These are phyloP conservation scores for Aureobasidium leucospermi DNA, from an alignment of 2,329 filamentous ascomycete species.

Conservation along the genomic window DNA sequence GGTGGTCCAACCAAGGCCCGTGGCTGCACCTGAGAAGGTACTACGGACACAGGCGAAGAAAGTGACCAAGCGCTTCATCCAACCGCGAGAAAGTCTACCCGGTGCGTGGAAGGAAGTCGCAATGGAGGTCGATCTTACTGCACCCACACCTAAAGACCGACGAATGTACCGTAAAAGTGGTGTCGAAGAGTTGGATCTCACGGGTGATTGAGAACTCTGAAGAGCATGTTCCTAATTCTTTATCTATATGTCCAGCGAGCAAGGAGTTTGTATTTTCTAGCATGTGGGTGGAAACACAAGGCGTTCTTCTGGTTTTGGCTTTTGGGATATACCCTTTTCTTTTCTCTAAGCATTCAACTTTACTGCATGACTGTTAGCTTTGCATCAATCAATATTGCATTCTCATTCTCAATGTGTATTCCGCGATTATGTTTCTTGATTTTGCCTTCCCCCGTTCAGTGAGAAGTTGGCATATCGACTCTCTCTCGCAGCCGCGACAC, in stretches of 20 bases:
- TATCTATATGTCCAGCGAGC: neutral
- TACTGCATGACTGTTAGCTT: neutral
- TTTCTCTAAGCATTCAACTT: neutral
- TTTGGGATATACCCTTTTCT: constrained; percentile 1
- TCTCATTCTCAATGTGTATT: no score
- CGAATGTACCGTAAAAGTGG: constrained; percentile 26
- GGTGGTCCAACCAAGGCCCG: neutral
- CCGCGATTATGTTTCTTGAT: no score
- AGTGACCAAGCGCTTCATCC: constrained; percentile 21
- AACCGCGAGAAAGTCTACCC: constrained; percentile 25
- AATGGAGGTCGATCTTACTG: constrained; percentile 19
- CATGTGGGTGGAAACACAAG: neutral
- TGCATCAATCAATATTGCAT: neutral
- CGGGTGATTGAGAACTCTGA: constrained; percentile 13
- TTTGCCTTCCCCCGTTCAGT: no score
- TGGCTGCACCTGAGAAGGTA: neutral
- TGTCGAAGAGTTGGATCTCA: constrained; percentile 31
- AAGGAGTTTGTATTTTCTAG: neutral
- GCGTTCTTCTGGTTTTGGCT: neutral
- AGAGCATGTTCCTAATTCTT: neutral
- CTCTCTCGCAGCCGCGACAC: no score
- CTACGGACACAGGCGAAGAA: constrained; percentile 5
- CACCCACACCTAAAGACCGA: constrained; percentile 3
- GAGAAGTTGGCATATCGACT: no score
- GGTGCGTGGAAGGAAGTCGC: constrained; percentile 29